Conservation (phyloP, 139 green algal genomes). For the Eudorina sp. region DNA sequence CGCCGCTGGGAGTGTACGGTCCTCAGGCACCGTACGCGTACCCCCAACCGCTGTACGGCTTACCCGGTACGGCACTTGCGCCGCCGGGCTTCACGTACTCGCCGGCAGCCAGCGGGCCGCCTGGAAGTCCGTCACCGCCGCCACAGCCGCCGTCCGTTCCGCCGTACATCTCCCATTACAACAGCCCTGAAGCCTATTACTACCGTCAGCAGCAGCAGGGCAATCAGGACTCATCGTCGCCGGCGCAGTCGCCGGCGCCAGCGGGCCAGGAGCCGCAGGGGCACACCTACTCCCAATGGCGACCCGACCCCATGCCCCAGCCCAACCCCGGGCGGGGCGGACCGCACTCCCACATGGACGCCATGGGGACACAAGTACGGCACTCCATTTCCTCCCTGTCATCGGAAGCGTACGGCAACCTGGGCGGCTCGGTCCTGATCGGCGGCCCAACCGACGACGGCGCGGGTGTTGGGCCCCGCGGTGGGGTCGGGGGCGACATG, state of each 20-base stretch:
- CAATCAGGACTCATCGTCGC: no score
- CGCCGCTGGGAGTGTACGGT: background rate
- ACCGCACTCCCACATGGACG: background rate
- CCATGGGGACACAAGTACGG: background rate
- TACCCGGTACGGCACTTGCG: background rate
- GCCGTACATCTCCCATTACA: background rate
- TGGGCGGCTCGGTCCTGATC: background rate
- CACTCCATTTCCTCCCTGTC: constrained; percentile 17
- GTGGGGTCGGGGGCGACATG: background rate
- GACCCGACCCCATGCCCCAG: background rate
- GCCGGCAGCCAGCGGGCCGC: background rate
- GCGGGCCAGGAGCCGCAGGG: background rate
- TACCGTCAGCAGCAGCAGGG: background rate
- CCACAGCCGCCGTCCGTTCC: background rate
- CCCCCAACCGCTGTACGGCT: background rate
- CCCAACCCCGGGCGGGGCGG: background rate
- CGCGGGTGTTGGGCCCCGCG: background rate
- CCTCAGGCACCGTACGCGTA: background rate
- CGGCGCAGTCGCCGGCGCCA: background rate
- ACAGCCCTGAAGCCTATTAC: background rate
- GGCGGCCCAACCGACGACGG: background rate
- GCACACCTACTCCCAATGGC: background rate
- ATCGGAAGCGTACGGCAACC: constrained; percentile 7
- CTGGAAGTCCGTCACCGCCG: background rate
- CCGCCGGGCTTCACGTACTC: background rate